These are phyloP conservation scores for Capillidium rhysosporum DNA, from an alignment of 371 early-diverging fungal species.

Conservation along the genomic window DNA sequence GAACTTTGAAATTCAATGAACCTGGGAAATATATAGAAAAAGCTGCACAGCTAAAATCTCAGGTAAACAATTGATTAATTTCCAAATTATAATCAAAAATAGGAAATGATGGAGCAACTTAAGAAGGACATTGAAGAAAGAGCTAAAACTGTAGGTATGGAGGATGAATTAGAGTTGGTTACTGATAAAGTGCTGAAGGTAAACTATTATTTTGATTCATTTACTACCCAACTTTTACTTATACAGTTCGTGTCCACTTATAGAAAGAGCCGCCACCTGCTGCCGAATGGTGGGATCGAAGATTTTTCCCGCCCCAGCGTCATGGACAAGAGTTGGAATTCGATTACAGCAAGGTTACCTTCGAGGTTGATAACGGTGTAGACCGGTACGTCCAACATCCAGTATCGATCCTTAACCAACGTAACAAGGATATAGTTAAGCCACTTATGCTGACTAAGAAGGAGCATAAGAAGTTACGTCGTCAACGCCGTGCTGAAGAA, in stretches of 20 bases:
- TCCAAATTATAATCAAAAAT: neutral
- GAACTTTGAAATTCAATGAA: slow-evolving; percentile 52
- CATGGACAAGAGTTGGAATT: neutral
- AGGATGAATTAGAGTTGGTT: slow-evolving; percentile 53
- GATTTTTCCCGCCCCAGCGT: neutral
- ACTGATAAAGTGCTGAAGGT: slow-evolving; percentile 49
- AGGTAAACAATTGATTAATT: neutral
- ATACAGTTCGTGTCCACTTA: neutral
- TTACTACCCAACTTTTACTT: slow-evolving; percentile 7
- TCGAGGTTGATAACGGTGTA: slow-evolving; percentile 34
- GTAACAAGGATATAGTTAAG: slow-evolving; percentile 32
- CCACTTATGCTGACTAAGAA: slow-evolving; percentile 71
- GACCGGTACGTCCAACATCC: slow-evolving; percentile 84
- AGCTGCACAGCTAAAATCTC: slow-evolving; percentile 56
- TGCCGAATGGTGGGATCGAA: slow-evolving; percentile 91
- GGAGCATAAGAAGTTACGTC: slow-evolving; percentile 79
- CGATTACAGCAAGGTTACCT: slow-evolving; percentile 16
- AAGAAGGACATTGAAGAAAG: slow-evolving; percentile 64
- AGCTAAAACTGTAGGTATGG: slow-evolving; percentile 64
- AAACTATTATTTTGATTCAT: slow-evolving; percentile 7
- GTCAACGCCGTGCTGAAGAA: slow-evolving; percentile 67
- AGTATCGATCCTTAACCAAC: slow-evolving; percentile 61
- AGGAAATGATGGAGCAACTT: slow-evolving; percentile 56
- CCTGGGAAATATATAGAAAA: slow-evolving; percentile 62
- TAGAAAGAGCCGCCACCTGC: slow-evolving; percentile 52